Base-by-base conservation (phyloP, 371 early-diverging fungal species). In the Dinochytrium kinnereticum region DNA sequence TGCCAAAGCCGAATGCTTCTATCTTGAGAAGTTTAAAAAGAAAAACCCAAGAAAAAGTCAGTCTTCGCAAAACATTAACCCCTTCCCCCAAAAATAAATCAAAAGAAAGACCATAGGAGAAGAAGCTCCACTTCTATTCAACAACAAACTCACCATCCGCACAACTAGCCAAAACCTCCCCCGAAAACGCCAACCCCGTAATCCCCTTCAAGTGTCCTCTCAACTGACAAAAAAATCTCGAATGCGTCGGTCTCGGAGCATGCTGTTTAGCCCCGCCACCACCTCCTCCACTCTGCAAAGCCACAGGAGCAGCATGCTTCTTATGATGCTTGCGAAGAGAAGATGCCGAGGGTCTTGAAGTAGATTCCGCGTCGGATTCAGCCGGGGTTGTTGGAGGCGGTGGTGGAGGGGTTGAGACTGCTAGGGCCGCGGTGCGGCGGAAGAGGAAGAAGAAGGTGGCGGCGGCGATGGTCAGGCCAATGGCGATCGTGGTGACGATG, bases 331-430 rank as follows among this genome's bases (percentile, higher is more conserved):
- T 13, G 55, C 17, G 55, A 26, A 7, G 13, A 26, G n/a, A 5
- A 21, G 7, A 5, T n/a, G 55, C 17, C 26, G 13, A 5, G 13
- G 55, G 55, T 53, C 5, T 24, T 5, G 55, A 26, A 5, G 5
- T 7, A 26, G 55, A 15, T 53, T 53, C 55, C n/a, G 26, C 13
- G 26, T 53, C 55, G 55, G 55, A 53, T 53, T 53, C 55, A 26
- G 55, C 55, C 5, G 26, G 55, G 55, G 55, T 13, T 53, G 55
- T 53, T 13, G 55, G 26, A 13, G 55, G 55, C 5, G 55, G 55
- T 21, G 55, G 55, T 53, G 55, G 55, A 26, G 55, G 55, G 26
- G 24, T 5, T 15, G 55, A 53, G n/a, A 53, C 55, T 53, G 55
- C 55, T 5, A 53, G 55, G 5, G 55, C 10, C 26, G 55, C 55